Conservation (phyloP, 73 alveolate species). For the Durusdinium trenchii region DNA sequence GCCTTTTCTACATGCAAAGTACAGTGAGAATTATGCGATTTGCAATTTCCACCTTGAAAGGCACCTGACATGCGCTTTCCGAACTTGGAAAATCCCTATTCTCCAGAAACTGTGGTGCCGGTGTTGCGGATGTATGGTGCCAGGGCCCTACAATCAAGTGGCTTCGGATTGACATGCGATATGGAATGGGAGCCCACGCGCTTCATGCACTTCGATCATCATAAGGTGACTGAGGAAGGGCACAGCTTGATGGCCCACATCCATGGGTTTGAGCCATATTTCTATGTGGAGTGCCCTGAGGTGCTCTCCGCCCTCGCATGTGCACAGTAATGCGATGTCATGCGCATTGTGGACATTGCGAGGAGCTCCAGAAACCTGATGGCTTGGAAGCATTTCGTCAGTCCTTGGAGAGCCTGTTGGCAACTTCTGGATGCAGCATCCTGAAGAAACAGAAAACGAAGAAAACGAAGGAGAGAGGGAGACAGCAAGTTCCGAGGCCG, state of each 20-base stretch:
- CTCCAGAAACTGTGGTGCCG: constrained; percentile 51
- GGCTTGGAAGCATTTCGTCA: constrained; percentile 15
- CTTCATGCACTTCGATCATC: constrained; percentile 96
- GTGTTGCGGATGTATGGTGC: constrained; percentile 88
- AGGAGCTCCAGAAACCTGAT: constrained; percentile 91
- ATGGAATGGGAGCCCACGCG: neutral
- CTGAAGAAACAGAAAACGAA: neutral
- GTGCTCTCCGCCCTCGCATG: too few relatives aligned
- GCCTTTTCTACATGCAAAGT: neutral
- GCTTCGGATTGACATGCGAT: neutral
- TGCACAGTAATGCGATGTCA: neutral
- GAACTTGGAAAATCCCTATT: constrained; percentile 42
- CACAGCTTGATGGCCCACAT: constrained; percentile 99
- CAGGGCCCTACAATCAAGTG: neutral
- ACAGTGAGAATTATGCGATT: neutral
- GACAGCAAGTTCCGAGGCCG: neutral
- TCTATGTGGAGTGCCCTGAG: constrained; percentile 98
- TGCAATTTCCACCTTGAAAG: neutral
- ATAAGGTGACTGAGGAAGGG: constrained; percentile 99
- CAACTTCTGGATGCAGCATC: constrained; percentile 35
- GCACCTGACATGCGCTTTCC: constrained; percentile 69
- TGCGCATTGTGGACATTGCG: neutral
- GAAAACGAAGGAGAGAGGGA: neutral
- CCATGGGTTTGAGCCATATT: constrained; percentile 99
- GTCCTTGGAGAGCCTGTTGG: constrained; percentile 72